phyloP scores from a whole-genome alignment of 805 yeast genomes.

The Lipomyces lipofer region DNA sequence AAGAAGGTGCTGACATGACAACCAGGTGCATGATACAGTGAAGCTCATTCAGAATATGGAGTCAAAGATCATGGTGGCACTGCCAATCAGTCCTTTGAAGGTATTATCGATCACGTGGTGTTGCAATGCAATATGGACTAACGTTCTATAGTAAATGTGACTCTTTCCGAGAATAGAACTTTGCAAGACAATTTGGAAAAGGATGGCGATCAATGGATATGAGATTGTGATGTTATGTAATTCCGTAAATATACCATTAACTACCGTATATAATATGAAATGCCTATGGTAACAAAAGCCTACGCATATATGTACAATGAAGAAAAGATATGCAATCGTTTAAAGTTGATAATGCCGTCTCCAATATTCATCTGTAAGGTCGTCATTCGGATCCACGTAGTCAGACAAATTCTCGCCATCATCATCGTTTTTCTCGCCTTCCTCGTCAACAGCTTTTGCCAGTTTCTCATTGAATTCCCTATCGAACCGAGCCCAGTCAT shows the following conservation, averaged over 20 bases:
- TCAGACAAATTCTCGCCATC: too few relatives aligned
- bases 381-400: neutral
- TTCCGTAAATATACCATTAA: neutral
- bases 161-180: too few relatives aligned
- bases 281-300: neutral
- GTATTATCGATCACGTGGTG: neutral
- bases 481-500: too few relatives aligned
- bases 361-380: slow-evolving; percentile 13
- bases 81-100: slow-evolving; percentile 44
- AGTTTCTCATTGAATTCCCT: too few relatives aligned
- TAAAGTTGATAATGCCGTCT: slow-evolving; percentile 6
- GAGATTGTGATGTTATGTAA: neutral
- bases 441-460: too few relatives aligned
- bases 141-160: neutral
- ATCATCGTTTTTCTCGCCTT: too few relatives aligned
- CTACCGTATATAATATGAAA: neutral
- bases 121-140: too few relatives aligned
- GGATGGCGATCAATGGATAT: too few relatives aligned
- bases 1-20: too few relatives aligned
- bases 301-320: too few relatives aligned
- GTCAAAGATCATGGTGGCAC: slow-evolving; percentile 43
- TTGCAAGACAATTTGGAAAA: too few relatives aligned
- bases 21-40: slow-evolving; percentile 47
- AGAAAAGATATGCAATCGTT: too few relatives aligned
- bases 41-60: slow-evolving; percentile 44